Evolutionary conservation across 805 yeast species (phyloP).

Genomic region (Cyberlindnera euphorbiae): DNA sequence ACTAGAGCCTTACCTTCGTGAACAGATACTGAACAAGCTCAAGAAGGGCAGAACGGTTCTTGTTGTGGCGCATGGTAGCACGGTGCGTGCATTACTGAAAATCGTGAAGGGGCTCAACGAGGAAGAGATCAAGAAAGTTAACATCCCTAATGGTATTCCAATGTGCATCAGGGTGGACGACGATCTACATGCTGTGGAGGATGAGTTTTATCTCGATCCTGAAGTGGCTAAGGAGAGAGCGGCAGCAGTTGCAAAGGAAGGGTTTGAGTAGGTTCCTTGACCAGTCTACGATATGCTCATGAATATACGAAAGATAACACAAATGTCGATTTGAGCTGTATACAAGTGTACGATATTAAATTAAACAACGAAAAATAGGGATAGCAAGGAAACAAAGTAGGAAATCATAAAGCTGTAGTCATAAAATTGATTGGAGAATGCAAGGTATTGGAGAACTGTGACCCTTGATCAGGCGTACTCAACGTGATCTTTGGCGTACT

Average conservation of each 20-base stretch:
- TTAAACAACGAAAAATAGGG: not conserved
- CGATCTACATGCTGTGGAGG: constrained; percentile 42
- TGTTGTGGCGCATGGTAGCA: constrained; percentile 77
- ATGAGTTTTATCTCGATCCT: constrained; percentile 72
- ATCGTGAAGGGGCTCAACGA: constrained; percentile 61
- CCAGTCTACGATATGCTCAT: not conserved
- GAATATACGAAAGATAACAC: too few species aligned
- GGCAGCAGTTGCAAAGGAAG: constrained; percentile 75
- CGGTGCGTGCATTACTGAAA: constrained; percentile 72
- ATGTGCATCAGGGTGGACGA: constrained; percentile 61
- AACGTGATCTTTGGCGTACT: constrained; percentile 72
- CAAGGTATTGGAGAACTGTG: too few species aligned
- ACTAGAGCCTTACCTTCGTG: constrained; percentile 53
- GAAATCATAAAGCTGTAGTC: too few species aligned
- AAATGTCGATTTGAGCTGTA: too few species aligned
- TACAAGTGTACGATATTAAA: constrained; percentile 6
- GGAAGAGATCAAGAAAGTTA: constrained; percentile 63
- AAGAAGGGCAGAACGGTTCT: constrained; percentile 54
- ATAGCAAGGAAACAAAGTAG: constrained; percentile 3
- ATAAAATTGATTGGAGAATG: too few species aligned
- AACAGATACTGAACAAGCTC: constrained; percentile 44
- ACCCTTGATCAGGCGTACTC: constrained; percentile 45
- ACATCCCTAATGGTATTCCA: constrained; percentile 84
- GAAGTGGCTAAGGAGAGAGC: constrained; percentile 76
- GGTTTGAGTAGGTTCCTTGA: constrained; percentile 28